A percentile compares a stretch with the other conserved stretches of the same genome.
Conservation (phyloP, 192 early-diverging fungal genomes). For the Entomortierella parvispora region DNA sequence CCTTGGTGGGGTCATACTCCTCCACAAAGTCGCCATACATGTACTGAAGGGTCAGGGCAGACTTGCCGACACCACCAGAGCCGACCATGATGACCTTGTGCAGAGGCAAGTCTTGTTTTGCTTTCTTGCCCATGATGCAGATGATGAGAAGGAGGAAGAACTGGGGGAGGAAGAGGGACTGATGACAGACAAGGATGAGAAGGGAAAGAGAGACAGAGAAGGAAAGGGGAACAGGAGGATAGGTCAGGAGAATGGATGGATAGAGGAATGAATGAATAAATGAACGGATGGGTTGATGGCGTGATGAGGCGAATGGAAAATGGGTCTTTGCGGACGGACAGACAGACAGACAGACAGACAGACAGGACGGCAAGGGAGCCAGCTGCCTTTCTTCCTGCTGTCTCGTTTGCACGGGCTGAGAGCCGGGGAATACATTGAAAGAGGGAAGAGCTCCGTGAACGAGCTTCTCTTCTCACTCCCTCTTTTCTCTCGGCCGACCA, state of each 20-base stretch:
- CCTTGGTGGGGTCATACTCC: slow-evolving; percentile 95
- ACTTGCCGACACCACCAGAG: slow-evolving; percentile 91
- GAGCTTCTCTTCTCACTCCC: too few species aligned
- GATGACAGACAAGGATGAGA: background rate
- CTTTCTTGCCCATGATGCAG: slow-evolving; percentile 74
- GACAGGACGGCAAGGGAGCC: too few species aligned
- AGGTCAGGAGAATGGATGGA: background rate
- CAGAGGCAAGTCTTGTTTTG: slow-evolving; percentile 74
- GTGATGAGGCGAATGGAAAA: too few species aligned
- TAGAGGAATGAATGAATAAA: too few species aligned
- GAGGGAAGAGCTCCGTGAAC: too few species aligned
- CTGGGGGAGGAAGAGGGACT: background rate
- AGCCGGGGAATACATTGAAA: too few species aligned
- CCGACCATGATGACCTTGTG: slow-evolving; percentile 96
- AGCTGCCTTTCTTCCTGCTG: too few species aligned
- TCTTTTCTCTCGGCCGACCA: too few species aligned
- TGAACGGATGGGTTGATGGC: too few species aligned
- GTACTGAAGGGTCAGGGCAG: slow-evolving; percentile 88
- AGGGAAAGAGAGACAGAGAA: background rate
- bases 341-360: too few species aligned
- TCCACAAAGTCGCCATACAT: slow-evolving; percentile 96
- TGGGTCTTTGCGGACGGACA: too few species aligned
- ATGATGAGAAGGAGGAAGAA: background rate
- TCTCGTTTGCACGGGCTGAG: too few species aligned
- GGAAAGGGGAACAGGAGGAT: background rate